phyloP scores from a whole-genome alignment of 306 rosid species.

The Canavalia gladiata region DNA sequence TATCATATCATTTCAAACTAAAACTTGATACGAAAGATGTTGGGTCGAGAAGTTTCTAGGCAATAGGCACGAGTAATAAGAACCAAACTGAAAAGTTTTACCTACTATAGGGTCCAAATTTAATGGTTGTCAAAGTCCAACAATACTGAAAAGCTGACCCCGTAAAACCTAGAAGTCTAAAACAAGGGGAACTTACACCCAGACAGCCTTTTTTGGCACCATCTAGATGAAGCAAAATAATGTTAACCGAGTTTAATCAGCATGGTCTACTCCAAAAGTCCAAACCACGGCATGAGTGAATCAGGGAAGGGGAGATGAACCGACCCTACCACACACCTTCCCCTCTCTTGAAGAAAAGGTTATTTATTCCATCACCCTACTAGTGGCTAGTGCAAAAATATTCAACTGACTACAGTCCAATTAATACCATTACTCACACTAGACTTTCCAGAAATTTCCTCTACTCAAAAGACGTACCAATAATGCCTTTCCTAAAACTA shows the following conservation, averaged over 20 bases:
- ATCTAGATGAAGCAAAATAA: conserved; percentile 18
- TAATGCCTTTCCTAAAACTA: too few relatives aligned
- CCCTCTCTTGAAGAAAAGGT: conserved; percentile 10
- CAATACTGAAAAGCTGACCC: conserved; percentile 24
- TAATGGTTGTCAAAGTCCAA: conserved; percentile 17
- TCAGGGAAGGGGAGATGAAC: conserved; percentile 47
- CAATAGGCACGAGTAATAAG: background rate
- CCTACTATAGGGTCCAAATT: conserved; percentile 2
- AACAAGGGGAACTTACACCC: conserved; percentile 16
- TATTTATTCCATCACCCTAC: conserved; percentile 6
- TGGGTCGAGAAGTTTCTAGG: background rate
- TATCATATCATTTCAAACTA: conserved; percentile 1
- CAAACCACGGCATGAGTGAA: background rate
- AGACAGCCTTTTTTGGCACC: conserved; percentile 9
- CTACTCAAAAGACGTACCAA: background rate
- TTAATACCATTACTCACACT: conserved; percentile 19
- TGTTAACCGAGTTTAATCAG: conserved; percentile 12
- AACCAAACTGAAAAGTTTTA: conserved; percentile 8
- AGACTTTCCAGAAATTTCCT: conserved; percentile 1
- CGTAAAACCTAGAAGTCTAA: background rate
- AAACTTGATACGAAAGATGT: conserved; percentile 35
- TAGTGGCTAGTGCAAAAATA: conserved; percentile 4
- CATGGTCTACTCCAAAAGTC: conserved; percentile 37
- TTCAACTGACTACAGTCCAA: conserved; percentile 43
- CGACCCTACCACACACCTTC: conserved; percentile 48